Evolutionary conservation across 805 yeast species (phyloP).

Genomic region (Spathaspora hagerdaliae): DNA sequence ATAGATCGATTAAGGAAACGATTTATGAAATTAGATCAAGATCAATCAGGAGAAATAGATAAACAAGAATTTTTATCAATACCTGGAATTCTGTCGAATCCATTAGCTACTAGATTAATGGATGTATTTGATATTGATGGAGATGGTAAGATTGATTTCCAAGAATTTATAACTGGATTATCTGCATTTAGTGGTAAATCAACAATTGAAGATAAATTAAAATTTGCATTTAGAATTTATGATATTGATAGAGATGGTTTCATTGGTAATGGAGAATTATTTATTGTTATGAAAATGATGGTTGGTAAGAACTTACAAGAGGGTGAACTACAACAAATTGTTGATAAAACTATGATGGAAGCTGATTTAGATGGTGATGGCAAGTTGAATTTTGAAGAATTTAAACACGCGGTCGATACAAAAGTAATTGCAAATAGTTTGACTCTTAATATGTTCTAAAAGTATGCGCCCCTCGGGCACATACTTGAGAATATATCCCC

Average conservation of each 20-base stretch:
- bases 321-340: constrained; percentile 88
- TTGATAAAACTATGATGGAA: constrained; percentile 94
- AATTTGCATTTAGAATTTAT: constrained; percentile 88
- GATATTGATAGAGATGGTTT: constrained; percentile 95
- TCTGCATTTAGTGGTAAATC: constrained; percentile 87
- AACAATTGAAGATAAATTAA: constrained; percentile 72
- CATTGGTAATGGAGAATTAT: constrained; percentile 93
- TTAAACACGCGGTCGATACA: constrained; percentile 60
- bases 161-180: constrained; percentile 84
- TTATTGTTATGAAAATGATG: constrained; percentile 91
- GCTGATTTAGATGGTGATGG: constrained; percentile 89
- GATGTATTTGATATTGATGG: constrained; percentile 93
- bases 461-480: too few species aligned
- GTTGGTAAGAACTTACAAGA: constrained; percentile 89
- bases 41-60: constrained; percentile 88
- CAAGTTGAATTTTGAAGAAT: constrained; percentile 79
- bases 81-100: constrained; percentile 89
- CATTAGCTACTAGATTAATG: constrained; percentile 83
- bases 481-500: too few species aligned
- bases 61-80: constrained; percentile 85
- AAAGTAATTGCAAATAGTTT: constrained; percentile 57
- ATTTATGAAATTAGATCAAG: constrained; percentile 92
- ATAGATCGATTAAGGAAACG: constrained; percentile 87
- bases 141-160: constrained; percentile 91
- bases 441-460: constrained; percentile 48